phyloP scores from a whole-genome alignment of 2,329 filamentous ascomycete genomes.

The Hawksworthiomyces lignivorus region DNA sequence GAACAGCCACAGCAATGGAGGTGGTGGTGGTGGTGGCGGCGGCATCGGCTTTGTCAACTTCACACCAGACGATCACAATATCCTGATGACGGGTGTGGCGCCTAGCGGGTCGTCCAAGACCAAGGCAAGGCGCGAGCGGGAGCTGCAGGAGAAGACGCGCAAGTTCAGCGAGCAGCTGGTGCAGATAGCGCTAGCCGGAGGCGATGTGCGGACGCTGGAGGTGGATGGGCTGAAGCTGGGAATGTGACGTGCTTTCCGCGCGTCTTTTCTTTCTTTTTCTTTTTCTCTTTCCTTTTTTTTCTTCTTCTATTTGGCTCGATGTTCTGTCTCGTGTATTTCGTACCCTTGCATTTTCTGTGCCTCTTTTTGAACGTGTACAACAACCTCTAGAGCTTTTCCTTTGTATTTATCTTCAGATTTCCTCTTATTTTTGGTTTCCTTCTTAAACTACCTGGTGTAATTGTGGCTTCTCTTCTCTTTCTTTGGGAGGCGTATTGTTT shows the following conservation, averaged over 20 bases:
- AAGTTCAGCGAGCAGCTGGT: constrained; percentile 61
- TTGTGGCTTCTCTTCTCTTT: background rate
- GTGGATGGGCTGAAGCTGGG: constrained; percentile 1
- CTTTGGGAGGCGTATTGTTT: background rate
- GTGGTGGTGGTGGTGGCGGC: constrained; percentile 18
- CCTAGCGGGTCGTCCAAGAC: constrained; percentile 90
- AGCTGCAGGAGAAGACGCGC: constrained; percentile 69
- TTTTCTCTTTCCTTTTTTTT: background rate
- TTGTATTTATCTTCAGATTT: background rate
- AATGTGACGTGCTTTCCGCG: background rate
- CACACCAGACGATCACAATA: constrained; percentile 68
- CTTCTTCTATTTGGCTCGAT: background rate
- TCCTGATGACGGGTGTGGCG: constrained; percentile 83
- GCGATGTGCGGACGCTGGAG: constrained; percentile 45
- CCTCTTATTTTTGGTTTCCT: too few species aligned
- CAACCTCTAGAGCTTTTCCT: background rate
- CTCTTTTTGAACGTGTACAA: too few species aligned
- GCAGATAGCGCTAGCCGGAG: constrained; percentile 62
- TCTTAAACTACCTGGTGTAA: too few species aligned
- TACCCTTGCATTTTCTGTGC: background rate
- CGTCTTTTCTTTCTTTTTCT: background rate
- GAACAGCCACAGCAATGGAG: too few species aligned
- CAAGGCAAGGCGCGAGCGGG: constrained; percentile 83
- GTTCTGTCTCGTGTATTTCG: background rate
- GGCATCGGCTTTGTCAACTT: constrained; percentile 76